Evolutionary conservation across 1,284 basidiomycete species (phyloP).

Genomic region (Malassezia dermatis): DNA sequence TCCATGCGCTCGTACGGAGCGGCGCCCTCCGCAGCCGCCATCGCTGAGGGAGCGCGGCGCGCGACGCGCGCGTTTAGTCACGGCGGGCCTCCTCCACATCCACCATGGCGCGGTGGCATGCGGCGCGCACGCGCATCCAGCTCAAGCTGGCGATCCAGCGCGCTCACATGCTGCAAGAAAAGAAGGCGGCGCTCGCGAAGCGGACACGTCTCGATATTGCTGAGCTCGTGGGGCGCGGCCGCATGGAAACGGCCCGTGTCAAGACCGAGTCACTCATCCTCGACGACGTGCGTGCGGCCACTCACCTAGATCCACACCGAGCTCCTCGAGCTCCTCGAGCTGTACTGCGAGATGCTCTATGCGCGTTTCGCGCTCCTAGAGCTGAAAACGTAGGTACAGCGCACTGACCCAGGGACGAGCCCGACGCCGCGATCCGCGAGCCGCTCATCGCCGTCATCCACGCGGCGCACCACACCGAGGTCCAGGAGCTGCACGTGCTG

Average conservation of each 20-base stretch:
- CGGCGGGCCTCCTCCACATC: background rate
- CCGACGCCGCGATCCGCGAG: constrained; percentile 68
- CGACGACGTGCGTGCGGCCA: constrained; percentile 57
- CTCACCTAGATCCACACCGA: constrained; percentile 26
- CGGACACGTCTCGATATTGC: constrained; percentile 67
- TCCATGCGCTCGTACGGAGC: background rate
- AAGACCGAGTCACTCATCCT: constrained; percentile 73
- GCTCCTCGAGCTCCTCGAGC: constrained; percentile 71
- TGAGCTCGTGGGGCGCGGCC: constrained; percentile 63
- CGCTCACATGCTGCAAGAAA: constrained; percentile 76
- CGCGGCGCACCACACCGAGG: constrained; percentile 68
- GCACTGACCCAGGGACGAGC: constrained; percentile 58
- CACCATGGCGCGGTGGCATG: constrained; percentile 34
- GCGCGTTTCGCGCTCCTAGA: constrained; percentile 86
- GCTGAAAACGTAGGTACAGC: constrained; percentile 56
- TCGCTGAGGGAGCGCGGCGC: background rate
- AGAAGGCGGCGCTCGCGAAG: constrained; percentile 82
- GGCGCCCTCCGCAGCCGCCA: background rate
- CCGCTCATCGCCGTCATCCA: constrained; percentile 69
- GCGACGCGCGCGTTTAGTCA: background rate
- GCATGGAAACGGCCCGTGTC: constrained; percentile 69
- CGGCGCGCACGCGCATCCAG: constrained; percentile 41
- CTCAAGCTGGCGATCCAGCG: constrained; percentile 78
- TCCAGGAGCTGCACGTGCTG: constrained; percentile 71
- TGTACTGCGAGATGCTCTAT: constrained; percentile 83